Evolutionary conservation across 345 rosid genomes (phyloP), one percentile per base, ranked within the genome.

Genomic region (Eutrema japonicum): DNA sequence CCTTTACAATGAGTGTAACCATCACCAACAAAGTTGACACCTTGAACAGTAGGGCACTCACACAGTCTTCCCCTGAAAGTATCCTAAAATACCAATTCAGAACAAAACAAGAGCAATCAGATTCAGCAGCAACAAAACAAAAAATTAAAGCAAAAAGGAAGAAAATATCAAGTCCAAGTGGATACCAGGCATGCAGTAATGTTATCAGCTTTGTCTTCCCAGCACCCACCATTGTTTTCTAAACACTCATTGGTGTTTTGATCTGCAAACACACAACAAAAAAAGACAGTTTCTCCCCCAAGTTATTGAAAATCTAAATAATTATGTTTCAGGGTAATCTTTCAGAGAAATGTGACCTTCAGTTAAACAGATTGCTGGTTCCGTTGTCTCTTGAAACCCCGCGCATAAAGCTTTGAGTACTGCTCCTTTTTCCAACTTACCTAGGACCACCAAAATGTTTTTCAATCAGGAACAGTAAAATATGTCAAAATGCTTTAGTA

Each of bases 351-450:
- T 36, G 30, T 36, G 8, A 57, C 60, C 64, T 59, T 59, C 64
- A 59, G 64, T 59, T 59, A 59, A 40, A 18, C 64, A 59, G 40
- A 59, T 59, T 0, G 64, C 16, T 59, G 64, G 64, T 59, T 59
- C 64, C 6, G 64, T 59, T 59, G 64, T 6, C 48, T 59, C 64
- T 40, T 59, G 64, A 40, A 59, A 59, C 4, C 64, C 64, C 3
- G 64, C 16, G 6, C 64, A 59, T 22, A 59, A 5, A 40, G 64
- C 64, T 59, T 59, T 59, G 14, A 59, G 48, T 18, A 59, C 64
- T 6, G 64, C 64, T 59, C 64, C 64, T 22, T 59, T 59, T n/a
- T 59, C 64, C 48, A 59, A 40, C 64, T 59, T 59, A 59, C 64
- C 64, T 59, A 38, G 11, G 33, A 10, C 7, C 48, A 59, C 16